A percentile compares a stretch with the other conserved stretches of the same genome.
Conservation (phyloP, 352 stramenopile genomes). For the Globisporangium orthogonon region DNA sequence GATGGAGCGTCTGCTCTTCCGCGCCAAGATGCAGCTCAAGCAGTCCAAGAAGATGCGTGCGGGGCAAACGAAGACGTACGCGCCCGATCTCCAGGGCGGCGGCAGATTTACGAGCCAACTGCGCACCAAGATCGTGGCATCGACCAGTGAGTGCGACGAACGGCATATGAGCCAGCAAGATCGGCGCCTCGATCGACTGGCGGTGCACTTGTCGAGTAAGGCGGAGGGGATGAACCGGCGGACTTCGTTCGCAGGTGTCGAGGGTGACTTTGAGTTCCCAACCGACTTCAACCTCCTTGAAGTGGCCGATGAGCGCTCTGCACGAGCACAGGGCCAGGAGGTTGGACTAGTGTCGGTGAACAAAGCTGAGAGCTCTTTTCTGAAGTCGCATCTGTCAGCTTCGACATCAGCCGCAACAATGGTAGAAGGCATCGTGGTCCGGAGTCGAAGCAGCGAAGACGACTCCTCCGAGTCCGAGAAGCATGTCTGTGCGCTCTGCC, state of each 20-base stretch:
- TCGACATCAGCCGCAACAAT: neutral
- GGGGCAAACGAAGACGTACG: conserved; percentile 42
- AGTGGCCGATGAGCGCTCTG: neutral
- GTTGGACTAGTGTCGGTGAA: neutral
- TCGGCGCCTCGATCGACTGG: conserved; percentile 28
- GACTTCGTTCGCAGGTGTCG: conserved; percentile 2
- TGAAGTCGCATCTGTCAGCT: neutral
- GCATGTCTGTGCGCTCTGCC: conserved; percentile 32
- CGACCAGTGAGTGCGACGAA: conserved; percentile 40
- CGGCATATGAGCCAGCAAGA: conserved; percentile 37
- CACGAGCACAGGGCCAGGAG: neutral
- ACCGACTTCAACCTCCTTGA: conserved; percentile 9
- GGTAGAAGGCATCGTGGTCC: too few relatives aligned
- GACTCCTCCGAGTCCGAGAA: neutral
- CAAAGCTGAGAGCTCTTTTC: neutral
- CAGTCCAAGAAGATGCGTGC: conserved; percentile 66
- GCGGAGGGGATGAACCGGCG: conserved; percentile 34
- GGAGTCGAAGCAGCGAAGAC: neutral
- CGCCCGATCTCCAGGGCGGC: conserved; percentile 35
- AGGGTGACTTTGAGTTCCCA: conserved; percentile 2
- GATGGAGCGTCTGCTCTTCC: conserved; percentile 69
- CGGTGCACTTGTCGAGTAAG: conserved; percentile 34
- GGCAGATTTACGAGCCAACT: conserved; percentile 45
- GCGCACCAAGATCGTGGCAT: conserved; percentile 35
- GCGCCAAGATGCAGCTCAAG: conserved; percentile 71